Evolutionary conservation across 192 early-diverging fungal genomes (phyloP).

Genomic region (Diversispora epigaea): DNA sequence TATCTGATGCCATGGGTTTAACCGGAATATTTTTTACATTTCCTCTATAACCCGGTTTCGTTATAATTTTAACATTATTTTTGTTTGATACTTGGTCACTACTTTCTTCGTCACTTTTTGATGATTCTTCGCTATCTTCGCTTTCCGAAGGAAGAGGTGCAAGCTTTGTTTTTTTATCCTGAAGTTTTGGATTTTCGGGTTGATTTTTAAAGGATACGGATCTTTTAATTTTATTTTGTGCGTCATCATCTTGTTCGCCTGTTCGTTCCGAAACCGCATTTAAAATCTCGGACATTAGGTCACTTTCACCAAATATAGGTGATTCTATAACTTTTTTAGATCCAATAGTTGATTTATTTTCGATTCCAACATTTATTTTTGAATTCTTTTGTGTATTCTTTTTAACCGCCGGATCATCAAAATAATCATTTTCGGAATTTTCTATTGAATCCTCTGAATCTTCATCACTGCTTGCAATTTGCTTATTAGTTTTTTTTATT

Average conservation of each 20-base stretch:
- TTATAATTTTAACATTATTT: neutral
- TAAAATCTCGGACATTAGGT: constrained; percentile 28
- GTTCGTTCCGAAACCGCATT: constrained; percentile 15
- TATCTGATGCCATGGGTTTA: constrained; percentile 16
- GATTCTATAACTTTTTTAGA: neutral
- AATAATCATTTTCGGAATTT: neutral
- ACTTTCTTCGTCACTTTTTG: constrained; percentile 7
- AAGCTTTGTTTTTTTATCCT: neutral
- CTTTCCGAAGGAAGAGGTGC: constrained; percentile 30
- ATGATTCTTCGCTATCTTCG: constrained; percentile 5
- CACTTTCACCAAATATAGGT: neutral
- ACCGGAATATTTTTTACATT: constrained; percentile 3
- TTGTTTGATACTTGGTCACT: neutral
- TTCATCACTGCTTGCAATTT: constrained; percentile 25
- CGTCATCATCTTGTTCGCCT: neutral
- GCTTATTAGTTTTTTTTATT: neutral
- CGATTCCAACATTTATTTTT: neutral
- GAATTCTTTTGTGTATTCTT: constrained; percentile 29
- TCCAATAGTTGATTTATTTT: neutral
- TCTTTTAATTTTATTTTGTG: constrained; percentile 27
- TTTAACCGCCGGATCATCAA: constrained; percentile 4
- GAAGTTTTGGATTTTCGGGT: neutral
- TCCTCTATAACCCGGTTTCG: neutral
- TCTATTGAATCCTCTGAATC: neutral
- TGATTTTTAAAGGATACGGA: constrained; percentile 27